phyloP scores from a whole-genome alignment of 2,329 filamentous ascomycete species.

The Neophaeococcomyces mojaviensis region DNA sequence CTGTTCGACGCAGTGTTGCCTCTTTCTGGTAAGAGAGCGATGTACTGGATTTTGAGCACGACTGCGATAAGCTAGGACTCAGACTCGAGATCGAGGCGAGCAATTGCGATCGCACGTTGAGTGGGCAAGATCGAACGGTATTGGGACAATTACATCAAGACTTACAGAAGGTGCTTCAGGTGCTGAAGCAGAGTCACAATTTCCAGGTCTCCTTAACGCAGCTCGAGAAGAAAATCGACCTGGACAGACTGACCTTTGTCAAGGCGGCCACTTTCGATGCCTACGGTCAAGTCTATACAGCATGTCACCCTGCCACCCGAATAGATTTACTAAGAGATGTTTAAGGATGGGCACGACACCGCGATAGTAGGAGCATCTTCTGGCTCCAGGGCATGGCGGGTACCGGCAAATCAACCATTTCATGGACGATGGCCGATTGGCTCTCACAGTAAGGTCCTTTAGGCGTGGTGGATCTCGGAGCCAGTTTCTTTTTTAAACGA shows the following conservation, averaged over 20 bases:
- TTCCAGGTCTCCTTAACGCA: conserved; percentile 4
- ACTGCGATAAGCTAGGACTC: conserved; percentile 8
- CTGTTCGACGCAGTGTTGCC: conserved; percentile 2
- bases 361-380: conserved; percentile 24
- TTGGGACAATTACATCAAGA: conserved; percentile 1
- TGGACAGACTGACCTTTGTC: conserved; percentile 14
- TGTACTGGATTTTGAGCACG: conserved; percentile 7
- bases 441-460: background rate
- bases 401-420: conserved; percentile 32
- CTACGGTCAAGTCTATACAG: background rate
- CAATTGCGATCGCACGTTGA: conserved; percentile 11
- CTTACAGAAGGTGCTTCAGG: background rate
- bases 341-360: conserved; percentile 21
- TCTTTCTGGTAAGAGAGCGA: conserved; percentile 10
- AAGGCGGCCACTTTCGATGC: conserved; percentile 11
- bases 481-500: no score
- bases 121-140: background rate
- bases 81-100: conserved; percentile 9
- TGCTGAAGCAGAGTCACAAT: conserved; percentile 3
- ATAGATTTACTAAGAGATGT: conserved; percentile 15
- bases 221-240: conserved; percentile 15
- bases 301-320: conserved; percentile 10
- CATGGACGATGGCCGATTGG: conserved; percentile 27
- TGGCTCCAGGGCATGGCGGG: no score
- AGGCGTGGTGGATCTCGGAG: conserved; percentile 1